Percentiles rank a stretch among this genome's conserved stretches.
Evolutionary conservation across 169 alveolate genomes (phyloP).

Genomic region (Cryptosporidium muris): DNA sequence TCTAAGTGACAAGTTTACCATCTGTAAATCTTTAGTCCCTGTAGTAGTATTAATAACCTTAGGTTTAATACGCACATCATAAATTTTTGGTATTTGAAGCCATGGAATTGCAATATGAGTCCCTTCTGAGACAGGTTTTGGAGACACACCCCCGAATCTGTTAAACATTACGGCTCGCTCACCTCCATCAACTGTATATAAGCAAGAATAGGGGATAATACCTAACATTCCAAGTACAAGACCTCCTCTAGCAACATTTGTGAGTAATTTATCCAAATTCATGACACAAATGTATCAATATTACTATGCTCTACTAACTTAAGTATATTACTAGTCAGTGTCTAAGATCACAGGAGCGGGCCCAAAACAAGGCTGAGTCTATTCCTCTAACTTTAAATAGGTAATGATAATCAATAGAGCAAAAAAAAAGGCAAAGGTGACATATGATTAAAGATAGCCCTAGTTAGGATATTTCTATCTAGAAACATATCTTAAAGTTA

Average conservation of each 20-base stretch:
- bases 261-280: constrained; percentile 78
- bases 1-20: constrained; percentile 92
- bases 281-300: neutral
- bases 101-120: constrained; percentile 91
- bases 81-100: constrained; percentile 88
- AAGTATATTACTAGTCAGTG: neutral
- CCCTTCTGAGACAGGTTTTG: constrained; percentile 90
- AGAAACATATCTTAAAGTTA: too few species aligned
- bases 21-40: constrained; percentile 93
- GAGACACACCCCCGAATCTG: constrained; percentile 90
- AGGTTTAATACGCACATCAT: constrained; percentile 91
- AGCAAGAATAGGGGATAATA: constrained; percentile 82
- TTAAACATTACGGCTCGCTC: constrained; percentile 93
- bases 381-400: neutral
- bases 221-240: constrained; percentile 82
- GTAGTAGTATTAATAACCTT: constrained; percentile 91
- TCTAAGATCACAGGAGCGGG: constrained; percentile 2
- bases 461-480: too few species aligned
- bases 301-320: neutral
- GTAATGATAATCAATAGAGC: neutral
- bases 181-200: constrained; percentile 94
- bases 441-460: too few species aligned
- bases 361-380: neutral
- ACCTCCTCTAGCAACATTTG: constrained; percentile 80
- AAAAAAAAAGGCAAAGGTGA: too few species aligned